Evolutionary conservation across 441 rosid species (phyloP), one percentile per base, ranked within the genome.

Genomic region (Euphorbia celastroides): DNA sequence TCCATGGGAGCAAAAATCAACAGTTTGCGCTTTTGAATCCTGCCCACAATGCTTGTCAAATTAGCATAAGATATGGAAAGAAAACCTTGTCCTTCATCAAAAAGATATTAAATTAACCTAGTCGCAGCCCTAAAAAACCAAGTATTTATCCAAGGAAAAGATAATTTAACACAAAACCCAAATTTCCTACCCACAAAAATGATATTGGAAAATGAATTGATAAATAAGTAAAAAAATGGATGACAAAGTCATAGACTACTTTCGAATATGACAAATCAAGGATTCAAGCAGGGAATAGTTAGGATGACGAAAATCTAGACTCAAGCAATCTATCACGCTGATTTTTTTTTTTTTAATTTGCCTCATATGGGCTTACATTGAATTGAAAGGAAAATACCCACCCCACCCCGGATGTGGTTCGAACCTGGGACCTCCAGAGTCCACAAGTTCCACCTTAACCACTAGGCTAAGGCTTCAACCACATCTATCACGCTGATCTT

Each of bases 1-100:
- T 65, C 85, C 93, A 70, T 80, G 83, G 67, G 80, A 82, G 70
- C 99, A 98, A 85, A 92, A 92, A 80, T 88, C 87, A 79, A 92
- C 85, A 48, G 68, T 61, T 51, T 92, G 79, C 51, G 67, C 69
- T 32, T 78, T 74, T 36, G 84, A 76, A 72, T 78, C 88, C 96
- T 92, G 83, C 75, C 44, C 57, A 82, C 28, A 70, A 72, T 19
- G 48, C 22, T 50, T 46, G 69, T 68, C 74, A 8, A n/a, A 38
- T 74, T 52, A 75, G 54, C 64, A 57, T 69, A 66, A 25, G 57
- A 62, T 46, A 72, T 46, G 48, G 52, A 52, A 11, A 41, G 42
- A 52, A 23, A 64, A 22, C 32, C 19, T 36, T 27, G 31, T 34
- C 12, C 28, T 34, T 5, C 55, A 19, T 51, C 66, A 36, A 30